These are phyloP conservation scores for Tremella yokohamensis DNA, from an alignment of 768 basidiomycete species.

Conservation along the genomic window DNA sequence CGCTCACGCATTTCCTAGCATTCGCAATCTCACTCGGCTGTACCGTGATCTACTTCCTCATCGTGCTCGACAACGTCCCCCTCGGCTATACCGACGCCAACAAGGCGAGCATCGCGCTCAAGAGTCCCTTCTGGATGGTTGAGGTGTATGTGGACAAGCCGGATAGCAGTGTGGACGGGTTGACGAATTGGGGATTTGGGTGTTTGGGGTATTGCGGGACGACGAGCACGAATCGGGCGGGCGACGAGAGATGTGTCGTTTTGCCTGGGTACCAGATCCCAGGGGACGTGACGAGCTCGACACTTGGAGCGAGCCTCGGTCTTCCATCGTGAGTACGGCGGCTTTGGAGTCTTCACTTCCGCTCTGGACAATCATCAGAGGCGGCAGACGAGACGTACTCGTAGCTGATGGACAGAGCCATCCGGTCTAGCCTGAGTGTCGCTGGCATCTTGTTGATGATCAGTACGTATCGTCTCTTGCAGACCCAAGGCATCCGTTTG, in stretches of 20 bases:
- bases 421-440: background rate
- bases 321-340: background rate
- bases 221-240: background rate
- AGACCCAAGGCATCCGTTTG: background rate
- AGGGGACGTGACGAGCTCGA: background rate
- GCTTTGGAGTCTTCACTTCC: background rate
- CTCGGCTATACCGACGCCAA: slow-evolving; percentile 1
- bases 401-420: background rate
- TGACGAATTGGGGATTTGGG: slow-evolving; percentile 4
- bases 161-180: background rate
- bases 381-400: no score
- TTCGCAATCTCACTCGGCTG: slow-evolving; percentile 2
- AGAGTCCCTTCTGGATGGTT: background rate
- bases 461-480: background rate
- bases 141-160: slow-evolving; percentile 2
- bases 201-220: slow-evolving; percentile 1
- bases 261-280: background rate
- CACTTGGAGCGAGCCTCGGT: background rate
- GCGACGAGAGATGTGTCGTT: background rate
- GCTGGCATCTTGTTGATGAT: slow-evolving; percentile 3
- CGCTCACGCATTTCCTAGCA: slow-evolving; percentile 2
- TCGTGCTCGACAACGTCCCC: background rate
- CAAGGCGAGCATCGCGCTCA: slow-evolving; percentile 1
- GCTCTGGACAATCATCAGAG: background rate
- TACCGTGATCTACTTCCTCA: background rate